phyloP scores from a whole-genome alignment of 352 stramenopile species.

The Pythium inflatum region DNA sequence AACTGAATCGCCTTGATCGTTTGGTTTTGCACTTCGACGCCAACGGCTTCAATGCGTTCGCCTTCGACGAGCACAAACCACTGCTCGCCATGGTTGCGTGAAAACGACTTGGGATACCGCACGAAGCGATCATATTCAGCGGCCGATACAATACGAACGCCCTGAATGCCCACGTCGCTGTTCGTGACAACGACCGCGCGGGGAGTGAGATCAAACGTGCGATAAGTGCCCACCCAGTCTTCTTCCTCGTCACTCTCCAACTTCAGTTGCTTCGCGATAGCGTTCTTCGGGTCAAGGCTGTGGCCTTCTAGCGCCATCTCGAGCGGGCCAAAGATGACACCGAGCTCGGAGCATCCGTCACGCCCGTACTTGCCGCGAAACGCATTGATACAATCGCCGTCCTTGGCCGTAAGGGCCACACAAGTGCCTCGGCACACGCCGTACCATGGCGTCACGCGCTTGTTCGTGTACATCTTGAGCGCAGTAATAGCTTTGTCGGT shows the following conservation, averaged over 20 bases:
- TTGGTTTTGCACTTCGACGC: neutral
- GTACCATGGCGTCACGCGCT: conserved; percentile 12
- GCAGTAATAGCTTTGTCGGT: neutral
- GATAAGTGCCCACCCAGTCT: too few relatives aligned
- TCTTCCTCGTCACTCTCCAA: too few relatives aligned
- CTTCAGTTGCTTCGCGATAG: too few relatives aligned
- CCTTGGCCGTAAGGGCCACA: neutral
- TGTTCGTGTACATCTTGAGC: conserved; percentile 15
- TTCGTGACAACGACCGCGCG: too few relatives aligned
- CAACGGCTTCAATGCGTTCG: neutral
- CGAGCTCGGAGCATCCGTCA: neutral
- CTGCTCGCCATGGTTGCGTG: neutral
- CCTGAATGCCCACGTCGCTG: too few relatives aligned
- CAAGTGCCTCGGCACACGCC: neutral
- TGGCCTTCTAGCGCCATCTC: too few relatives aligned
- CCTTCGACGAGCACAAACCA: conserved; percentile 5
- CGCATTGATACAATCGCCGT: conserved; percentile 13
- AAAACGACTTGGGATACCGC: neutral
- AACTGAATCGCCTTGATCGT: neutral
- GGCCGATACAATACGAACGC: neutral
- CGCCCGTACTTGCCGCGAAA: conserved; percentile 1
- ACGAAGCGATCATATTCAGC: neutral
- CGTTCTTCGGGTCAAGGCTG: too few relatives aligned
- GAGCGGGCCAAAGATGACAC: conserved; percentile 6
- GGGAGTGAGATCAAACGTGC: too few relatives aligned